A percentile compares a stretch with the other conserved stretches of the same genome.
Conservation (phyloP, 768 basidiomycete species). For the Lactarius trivialis region DNA sequence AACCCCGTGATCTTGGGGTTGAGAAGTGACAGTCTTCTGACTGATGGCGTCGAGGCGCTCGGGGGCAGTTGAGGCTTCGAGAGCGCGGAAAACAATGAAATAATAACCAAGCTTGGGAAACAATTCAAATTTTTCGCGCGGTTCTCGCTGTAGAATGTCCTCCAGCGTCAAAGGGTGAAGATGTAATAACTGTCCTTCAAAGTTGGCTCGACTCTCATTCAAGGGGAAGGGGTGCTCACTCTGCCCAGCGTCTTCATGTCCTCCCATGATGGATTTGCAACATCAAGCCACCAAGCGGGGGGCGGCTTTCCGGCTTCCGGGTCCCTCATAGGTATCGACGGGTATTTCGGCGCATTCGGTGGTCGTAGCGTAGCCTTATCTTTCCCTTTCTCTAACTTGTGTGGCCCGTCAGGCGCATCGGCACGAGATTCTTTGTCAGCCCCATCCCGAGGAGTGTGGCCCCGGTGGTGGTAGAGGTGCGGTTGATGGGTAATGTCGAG, state of each 20-base stretch:
- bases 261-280: constrained; percentile 80
- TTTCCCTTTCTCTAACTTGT: constrained; percentile 42
- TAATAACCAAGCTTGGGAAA: constrained; percentile 89
- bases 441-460: background rate
- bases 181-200: constrained; percentile 54
- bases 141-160: constrained; percentile 87
- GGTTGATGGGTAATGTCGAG: background rate
- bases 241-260: constrained; percentile 84
- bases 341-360: background rate
- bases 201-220: background rate
- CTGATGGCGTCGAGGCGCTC: constrained; percentile 33
- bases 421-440: background rate
- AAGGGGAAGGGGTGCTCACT: constrained; percentile 34
- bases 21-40: constrained; percentile 24
- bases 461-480: background rate
- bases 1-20: constrained; percentile 34
- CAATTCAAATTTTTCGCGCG: constrained; percentile 84
- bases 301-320: constrained; percentile 22
- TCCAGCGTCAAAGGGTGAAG: constrained; percentile 91
- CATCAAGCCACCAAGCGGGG: constrained; percentile 86
- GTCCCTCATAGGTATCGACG: constrained; percentile 14
- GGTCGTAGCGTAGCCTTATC: constrained; percentile 24
- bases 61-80: constrained; percentile 50
- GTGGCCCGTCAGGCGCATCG: background rate
- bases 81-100: constrained; percentile 79